Evolutionary conservation across 768 basidiomycete genomes (phyloP).

Genomic region (Termitomyces sp.): DNA sequence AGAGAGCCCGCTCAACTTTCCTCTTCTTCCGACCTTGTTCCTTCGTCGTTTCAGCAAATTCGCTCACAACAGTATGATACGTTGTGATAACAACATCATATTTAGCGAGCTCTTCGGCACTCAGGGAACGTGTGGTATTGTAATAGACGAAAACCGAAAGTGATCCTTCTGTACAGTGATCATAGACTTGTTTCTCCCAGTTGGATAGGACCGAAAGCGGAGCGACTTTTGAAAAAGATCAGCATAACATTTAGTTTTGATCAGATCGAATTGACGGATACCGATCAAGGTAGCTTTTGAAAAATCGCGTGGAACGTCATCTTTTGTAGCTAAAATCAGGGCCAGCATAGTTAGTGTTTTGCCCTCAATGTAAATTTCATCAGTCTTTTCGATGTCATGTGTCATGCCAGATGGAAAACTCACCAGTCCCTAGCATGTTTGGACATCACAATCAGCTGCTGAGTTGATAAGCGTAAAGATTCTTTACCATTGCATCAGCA

Average conservation of each 20-base stretch:
- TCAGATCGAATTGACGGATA: slow-evolving; percentile 18
- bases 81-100: slow-evolving; percentile 83
- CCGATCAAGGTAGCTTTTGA: slow-evolving; percentile 78
- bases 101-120: slow-evolving; percentile 50
- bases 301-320: slow-evolving; percentile 48
- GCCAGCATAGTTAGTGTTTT: slow-evolving; percentile 90
- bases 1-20: slow-evolving; percentile 52
- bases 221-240: slow-evolving; percentile 45
- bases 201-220: slow-evolving; percentile 84
- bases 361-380: slow-evolving; percentile 39
- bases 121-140: slow-evolving; percentile 56
- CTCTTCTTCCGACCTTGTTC: slow-evolving; percentile 50
- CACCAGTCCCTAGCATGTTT: slow-evolving; percentile 34
- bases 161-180: slow-evolving; percentile 54
- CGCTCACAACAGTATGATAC: slow-evolving; percentile 65
- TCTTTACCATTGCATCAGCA: slow-evolving; percentile 79
- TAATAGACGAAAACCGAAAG: slow-evolving; percentile 65
- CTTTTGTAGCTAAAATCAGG: slow-evolving; percentile 71
- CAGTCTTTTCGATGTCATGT: neutral
- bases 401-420: neutral
- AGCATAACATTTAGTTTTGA: neutral
- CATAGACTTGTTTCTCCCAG: slow-evolving; percentile 80
- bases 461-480: neutral
- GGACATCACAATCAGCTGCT: neutral
- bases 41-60: slow-evolving; percentile 32